Evolutionary conservation across 129 eudicot species (phyloP).

Genomic region (Chrysanthemum seticuspe): DNA sequence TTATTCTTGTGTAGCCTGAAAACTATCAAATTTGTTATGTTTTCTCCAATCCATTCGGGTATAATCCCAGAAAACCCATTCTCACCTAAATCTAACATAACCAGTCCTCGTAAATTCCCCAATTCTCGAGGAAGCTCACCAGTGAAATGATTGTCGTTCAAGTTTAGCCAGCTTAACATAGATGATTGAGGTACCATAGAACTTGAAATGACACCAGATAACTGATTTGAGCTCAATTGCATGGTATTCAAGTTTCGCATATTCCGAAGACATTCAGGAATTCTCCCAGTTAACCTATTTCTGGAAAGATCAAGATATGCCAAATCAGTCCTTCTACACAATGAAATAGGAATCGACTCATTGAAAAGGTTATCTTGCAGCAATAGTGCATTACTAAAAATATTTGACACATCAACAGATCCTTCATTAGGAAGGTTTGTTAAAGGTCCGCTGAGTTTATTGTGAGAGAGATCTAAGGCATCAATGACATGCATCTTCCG

Average conservation of each 20-base stretch:
- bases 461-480: conserved; percentile 2
- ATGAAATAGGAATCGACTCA: background rate
- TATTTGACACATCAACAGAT: too few species aligned
- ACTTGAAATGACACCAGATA: background rate
- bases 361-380: conserved; percentile 17
- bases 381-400: too few species aligned
- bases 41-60: background rate
- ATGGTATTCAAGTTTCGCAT: background rate
- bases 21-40: background rate
- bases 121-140: background rate
- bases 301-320: background rate
- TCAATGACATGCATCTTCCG: background rate
- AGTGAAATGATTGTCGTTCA: background rate
- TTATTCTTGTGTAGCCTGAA: background rate
- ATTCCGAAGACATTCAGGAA: background rate
- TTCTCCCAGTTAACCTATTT: background rate
- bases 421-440: background rate
- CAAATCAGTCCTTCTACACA: background rate
- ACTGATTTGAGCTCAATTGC: background rate
- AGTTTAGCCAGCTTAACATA: background rate
- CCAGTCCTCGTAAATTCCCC: background rate
- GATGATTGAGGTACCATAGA: background rate
- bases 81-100: background rate
- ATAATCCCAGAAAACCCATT: background rate
- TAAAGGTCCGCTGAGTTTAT: conserved; percentile 8